These are phyloP conservation scores for Aureobasidium sp. DNA, from an alignment of 2,329 filamentous ascomycete genomes.

Conservation along the genomic window DNA sequence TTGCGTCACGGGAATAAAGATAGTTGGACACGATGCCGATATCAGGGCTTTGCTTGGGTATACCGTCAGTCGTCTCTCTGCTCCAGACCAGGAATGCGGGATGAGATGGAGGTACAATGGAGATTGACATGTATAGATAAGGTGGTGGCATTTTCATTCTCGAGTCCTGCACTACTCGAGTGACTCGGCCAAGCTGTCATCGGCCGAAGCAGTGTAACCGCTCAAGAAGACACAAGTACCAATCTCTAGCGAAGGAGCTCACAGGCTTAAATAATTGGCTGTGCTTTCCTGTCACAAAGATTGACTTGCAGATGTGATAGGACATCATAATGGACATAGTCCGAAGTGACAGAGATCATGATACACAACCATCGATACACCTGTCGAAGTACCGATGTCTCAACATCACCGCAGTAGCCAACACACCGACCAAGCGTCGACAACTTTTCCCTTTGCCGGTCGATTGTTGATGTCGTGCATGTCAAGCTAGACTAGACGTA, in stretches of 20 bases:
- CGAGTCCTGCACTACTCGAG: neutral
- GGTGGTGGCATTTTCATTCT: neutral
- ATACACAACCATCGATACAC: neutral
- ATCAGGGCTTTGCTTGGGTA: neutral
- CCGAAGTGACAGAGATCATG: neutral
- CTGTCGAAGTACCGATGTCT: neutral
- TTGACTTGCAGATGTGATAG: neutral
- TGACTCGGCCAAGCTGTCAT: neutral
- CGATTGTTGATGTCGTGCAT: slow-evolving; percentile 4
- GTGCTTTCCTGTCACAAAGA: neutral
- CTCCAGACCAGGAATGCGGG: neutral
- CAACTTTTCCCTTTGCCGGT: neutral
- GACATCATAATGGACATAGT: neutral
- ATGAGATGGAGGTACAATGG: neutral
- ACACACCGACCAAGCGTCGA: neutral
- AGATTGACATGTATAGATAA: neutral
- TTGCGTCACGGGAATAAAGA: neutral
- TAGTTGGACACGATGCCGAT: neutral
- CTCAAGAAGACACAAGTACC: neutral
- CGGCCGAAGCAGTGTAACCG: neutral
- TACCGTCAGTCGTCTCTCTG: neutral
- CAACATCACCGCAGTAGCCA: neutral
- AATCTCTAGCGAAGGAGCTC: neutral
- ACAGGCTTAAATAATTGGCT: neutral
- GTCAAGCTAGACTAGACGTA: neutral